phyloP scores from a whole-genome alignment of 1,139 yeast species.

The Taiozyma onychis region DNA sequence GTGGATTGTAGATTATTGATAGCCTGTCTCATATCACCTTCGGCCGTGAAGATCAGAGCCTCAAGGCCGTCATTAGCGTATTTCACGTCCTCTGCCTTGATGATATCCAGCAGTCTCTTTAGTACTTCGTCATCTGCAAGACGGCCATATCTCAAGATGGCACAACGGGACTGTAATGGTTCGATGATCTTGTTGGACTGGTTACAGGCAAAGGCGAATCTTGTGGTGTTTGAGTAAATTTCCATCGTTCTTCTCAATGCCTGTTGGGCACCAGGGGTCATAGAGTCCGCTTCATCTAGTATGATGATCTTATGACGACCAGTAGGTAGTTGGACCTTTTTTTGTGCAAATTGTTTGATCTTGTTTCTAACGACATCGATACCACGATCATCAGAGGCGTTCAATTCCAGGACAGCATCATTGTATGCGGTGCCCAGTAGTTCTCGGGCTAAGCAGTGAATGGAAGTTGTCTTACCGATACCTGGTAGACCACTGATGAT shows the following conservation, averaged over 20 bases:
- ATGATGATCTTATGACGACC: slow-evolving; percentile 87
- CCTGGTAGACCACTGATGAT: slow-evolving; percentile 95
- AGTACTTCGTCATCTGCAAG: slow-evolving; percentile 82
- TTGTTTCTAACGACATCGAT: slow-evolving; percentile 90
- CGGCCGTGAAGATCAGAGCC: slow-evolving; percentile 93
- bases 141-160: slow-evolving; percentile 80
- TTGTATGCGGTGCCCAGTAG: slow-evolving; percentile 67
- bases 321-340: slow-evolving; percentile 67
- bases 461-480: slow-evolving; percentile 92
- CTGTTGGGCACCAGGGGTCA: slow-evolving; percentile 98
- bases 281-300: slow-evolving; percentile 94
- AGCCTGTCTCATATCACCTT: slow-evolving; percentile 99
- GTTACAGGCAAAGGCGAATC: slow-evolving; percentile 97
- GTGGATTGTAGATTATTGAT: slow-evolving; percentile 91
- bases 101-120: slow-evolving; percentile 67
- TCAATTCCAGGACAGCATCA: slow-evolving; percentile 86
- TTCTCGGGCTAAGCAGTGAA: slow-evolving; percentile 85
- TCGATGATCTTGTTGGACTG: slow-evolving; percentile 92
- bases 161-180: slow-evolving; percentile 95
- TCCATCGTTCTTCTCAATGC: slow-evolving; percentile 98
- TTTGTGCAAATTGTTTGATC: slow-evolving; percentile 93
- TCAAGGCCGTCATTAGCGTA: slow-evolving; percentile 88
- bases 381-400: slow-evolving; percentile 96
- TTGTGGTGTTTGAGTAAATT: slow-evolving; percentile 84
- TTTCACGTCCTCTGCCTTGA: slow-evolving; percentile 64